phyloP scores from a whole-genome alignment of 1,284 basidiomycete genomes.

The Ceratobasidium sp. region DNA sequence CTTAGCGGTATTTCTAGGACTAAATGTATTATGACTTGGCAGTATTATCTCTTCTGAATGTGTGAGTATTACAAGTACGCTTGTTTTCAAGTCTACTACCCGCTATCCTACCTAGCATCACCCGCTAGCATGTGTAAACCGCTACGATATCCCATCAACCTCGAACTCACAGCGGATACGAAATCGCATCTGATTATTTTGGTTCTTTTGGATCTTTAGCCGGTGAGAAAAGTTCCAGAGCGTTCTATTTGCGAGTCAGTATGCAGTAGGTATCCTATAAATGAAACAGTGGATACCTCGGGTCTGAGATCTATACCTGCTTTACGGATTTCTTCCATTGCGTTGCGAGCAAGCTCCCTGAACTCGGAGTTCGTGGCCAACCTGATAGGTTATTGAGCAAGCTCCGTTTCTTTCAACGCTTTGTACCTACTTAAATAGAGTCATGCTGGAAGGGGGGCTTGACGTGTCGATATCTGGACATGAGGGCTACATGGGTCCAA shows the following conservation, averaged over 20 bases:
- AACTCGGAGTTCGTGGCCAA: slow-evolving; percentile 68
- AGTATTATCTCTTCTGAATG: background rate
- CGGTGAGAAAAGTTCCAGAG: slow-evolving; percentile 46
- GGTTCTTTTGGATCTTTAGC: slow-evolving; percentile 4
- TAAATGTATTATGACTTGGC: slow-evolving; percentile 28
- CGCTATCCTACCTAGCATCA: background rate
- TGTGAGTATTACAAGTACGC: slow-evolving; percentile 8
- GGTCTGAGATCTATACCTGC: slow-evolving; percentile 69
- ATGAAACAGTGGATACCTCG: slow-evolving; percentile 56
- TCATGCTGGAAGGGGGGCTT: slow-evolving; percentile 45
- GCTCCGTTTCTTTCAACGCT: slow-evolving; percentile 55
- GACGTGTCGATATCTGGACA: slow-evolving; percentile 65
- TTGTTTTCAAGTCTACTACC: background rate
- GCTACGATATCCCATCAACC: too few relatives aligned
- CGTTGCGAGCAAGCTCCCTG: slow-evolving; percentile 62
- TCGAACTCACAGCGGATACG: too few relatives aligned
- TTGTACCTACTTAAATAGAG: slow-evolving; percentile 28
- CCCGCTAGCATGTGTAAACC: too few relatives aligned
- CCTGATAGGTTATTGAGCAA: slow-evolving; percentile 61
- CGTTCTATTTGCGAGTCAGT: slow-evolving; percentile 29
- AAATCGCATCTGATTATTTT: slow-evolving; percentile 17
- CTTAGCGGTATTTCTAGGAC: slow-evolving; percentile 13
- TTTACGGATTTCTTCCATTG: slow-evolving; percentile 68
- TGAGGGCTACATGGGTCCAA: slow-evolving; percentile 24
- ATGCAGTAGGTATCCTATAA: background rate